Base-by-base conservation (phyloP, 228 moss, liverwort and hornwort species). In the Sphagnum magellanicum region DNA sequence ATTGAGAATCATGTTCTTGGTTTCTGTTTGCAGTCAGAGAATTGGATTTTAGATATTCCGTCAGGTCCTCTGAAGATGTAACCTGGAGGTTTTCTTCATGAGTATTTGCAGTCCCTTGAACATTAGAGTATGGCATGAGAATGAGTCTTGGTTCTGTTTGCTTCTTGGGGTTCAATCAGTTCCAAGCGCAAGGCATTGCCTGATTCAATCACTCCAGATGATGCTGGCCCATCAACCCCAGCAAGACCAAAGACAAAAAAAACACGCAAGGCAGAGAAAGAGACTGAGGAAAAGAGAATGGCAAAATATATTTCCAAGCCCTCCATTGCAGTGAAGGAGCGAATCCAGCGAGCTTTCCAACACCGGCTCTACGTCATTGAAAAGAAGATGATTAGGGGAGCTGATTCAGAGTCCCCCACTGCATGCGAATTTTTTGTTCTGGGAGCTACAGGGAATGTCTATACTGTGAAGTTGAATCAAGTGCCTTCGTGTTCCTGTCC, bases 371-470 rank as follows among this genome's bases (percentile, higher is more conserved):
- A 93, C 73, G 81, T 93, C 6, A 79, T 93, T 52, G 89, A 91
- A 70, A 89, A 85, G 53, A 81, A 69, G 74, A 61, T 81, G 69
- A 78, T 77, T 16, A 32, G 32, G 1, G 78, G 76, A 4, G 64
- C 51, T 61, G 81, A 71, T 6, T 53, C 53, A 75, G 53, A 68
- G 58, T 58, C 76, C n/a, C 72, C 76, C 4, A 53, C 71, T 51
- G 88, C 76, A 58, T 82, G 80, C 70, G 85, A 85, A 4, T 88
- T 82, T 64, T 79, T 74, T 60, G 82, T 94, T 32, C 70, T 91
- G 5, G 91, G 94, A 51, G 85, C 86, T 12, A 89, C 89, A 12
- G 94, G 91, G 17, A 94, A 91, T 67, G 94, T 94, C 6, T 94
- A 91, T 66, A 76, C 83, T 8, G 94, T 91, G 12, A 84, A 76